A percentile compares a stretch with the other conserved stretches of the same genome.
These are phyloP conservation scores for Chloranthus sessilifolius DNA, from an alignment of 164 flowering plant genomes.

Conservation along the genomic window DNA sequence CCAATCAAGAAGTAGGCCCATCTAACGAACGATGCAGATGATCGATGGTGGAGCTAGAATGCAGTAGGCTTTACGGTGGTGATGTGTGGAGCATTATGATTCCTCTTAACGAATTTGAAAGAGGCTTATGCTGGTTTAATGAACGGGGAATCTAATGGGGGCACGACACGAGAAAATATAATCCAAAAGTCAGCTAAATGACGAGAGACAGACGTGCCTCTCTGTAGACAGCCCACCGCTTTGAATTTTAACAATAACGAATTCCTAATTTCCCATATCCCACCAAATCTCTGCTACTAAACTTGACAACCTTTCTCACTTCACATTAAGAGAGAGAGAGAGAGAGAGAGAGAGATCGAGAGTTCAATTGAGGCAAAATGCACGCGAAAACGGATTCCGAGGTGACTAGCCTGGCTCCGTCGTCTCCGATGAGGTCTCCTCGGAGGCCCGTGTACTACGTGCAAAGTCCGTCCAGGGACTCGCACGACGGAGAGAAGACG, in stretches of 20 bases:
- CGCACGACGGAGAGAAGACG: slow-evolving; percentile 66
- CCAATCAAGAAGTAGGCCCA: too few relatives aligned
- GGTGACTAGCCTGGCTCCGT: slow-evolving; percentile 49
- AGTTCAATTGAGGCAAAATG: slow-evolving; percentile 16
- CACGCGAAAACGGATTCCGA: slow-evolving; percentile 77
- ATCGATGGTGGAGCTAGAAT: too few relatives aligned
- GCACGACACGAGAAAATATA: too few relatives aligned
- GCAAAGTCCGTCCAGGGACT: slow-evolving; percentile 80
- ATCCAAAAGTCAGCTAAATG: too few relatives aligned
- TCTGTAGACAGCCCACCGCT: slow-evolving; percentile 1
- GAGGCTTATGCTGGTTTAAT: too few relatives aligned
- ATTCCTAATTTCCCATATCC: not conserved
- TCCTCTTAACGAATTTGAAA: too few relatives aligned
- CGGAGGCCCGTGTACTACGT: slow-evolving; percentile 67
- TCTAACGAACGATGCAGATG: too few relatives aligned
- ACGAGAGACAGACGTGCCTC: not conserved
- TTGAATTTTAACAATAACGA: not conserved
- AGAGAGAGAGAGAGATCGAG: not conserved
- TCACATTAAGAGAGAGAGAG: not conserved
- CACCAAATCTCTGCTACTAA: not conserved
- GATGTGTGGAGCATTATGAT: too few relatives aligned
- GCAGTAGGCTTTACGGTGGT: too few relatives aligned
- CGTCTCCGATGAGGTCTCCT: slow-evolving; percentile 64
- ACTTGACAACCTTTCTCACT: not conserved
- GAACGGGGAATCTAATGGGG: too few relatives aligned